Evolutionary conservation across 2,329 filamentous ascomycete species (phyloP), one percentile per base, ranked within the genome.

Genomic region (Coniella vitis): DNA sequence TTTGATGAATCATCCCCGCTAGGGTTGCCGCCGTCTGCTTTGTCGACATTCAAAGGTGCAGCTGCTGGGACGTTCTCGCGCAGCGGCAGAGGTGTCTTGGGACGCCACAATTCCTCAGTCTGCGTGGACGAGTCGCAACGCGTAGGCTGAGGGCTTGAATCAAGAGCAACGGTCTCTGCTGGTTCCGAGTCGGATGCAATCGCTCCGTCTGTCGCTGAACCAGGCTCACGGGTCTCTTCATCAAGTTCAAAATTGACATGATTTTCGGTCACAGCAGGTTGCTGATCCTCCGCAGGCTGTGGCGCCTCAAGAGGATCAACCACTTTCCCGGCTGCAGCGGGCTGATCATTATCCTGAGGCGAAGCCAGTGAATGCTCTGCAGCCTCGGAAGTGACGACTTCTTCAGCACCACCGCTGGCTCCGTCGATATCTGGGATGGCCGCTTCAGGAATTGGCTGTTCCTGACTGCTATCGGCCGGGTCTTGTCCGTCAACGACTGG

Each of bases 11-110:
- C 69, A 19, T 65, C 67, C 39, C 70, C 61, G 40, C 63, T 68
- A 47, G 74, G 60, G 47, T 66, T 60, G 51, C 65, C 64, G 56
- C 62, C 70, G 56, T 64, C 56, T 50, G 62, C 55, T 55, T 71
- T 68, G 36, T 62, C 52, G 41, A 65, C 60, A 51, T 72, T 66
- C 45, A 74, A 73, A 38, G 75, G 59, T 55, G 72, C 65, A 47
- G 76, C 61, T 45, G 66, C 69, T 41, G 76, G 75, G 31, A 74
- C 76, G 13, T 65, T 61, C 20, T 72, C 63, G 46, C 67, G 63
- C 10, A 29, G 25, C 17, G 14, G 12, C 4, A 40, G 35, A 36
- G 49, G 52, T 7, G 46, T 50, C n/a, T 36, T 47, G 3, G 52
- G 46, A 9, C 38, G 43, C 40, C 45, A 54, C 32, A 35, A 55